Evolutionary conservation across 2,329 filamentous ascomycete genomes (phyloP).

Genomic region (Eurotiales sp.): DNA sequence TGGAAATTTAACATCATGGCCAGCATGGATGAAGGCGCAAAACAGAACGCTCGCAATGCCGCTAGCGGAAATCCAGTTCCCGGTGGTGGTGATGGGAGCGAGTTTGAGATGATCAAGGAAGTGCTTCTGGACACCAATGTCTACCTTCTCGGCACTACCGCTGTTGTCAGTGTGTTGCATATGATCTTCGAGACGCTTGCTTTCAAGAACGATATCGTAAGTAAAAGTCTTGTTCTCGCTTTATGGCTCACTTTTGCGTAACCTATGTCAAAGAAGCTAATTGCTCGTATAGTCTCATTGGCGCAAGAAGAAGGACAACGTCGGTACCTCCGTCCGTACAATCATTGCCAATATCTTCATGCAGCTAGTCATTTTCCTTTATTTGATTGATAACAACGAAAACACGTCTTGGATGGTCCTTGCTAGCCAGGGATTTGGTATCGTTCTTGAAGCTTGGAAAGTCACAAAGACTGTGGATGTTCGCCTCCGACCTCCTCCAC

Average conservation of each 20-base stretch:
- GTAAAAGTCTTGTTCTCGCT: slow-evolving; percentile 16
- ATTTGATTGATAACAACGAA: slow-evolving; percentile 94
- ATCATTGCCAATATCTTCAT: slow-evolving; percentile 98
- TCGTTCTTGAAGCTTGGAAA: slow-evolving; percentile 82
- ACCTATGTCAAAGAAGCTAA: slow-evolving; percentile 12
- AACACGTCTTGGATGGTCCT: slow-evolving; percentile 99
- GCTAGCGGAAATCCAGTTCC: slow-evolving; percentile 68
- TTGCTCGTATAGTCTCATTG: slow-evolving; percentile 63
- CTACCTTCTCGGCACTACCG: slow-evolving; percentile 80
- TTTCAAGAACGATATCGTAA: slow-evolving; percentile 89
- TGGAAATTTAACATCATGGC: slow-evolving; percentile 91
- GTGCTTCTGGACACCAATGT: slow-evolving; percentile 91
- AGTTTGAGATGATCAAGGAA: slow-evolving; percentile 97
- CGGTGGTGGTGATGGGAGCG: slow-evolving; percentile 80
- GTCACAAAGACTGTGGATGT: slow-evolving; percentile 94
- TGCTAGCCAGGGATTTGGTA: slow-evolving; percentile 83
- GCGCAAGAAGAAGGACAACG: slow-evolving; percentile 99
- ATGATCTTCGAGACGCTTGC: slow-evolving; percentile 94
- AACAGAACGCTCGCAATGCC: slow-evolving; percentile 73
- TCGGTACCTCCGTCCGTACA: slow-evolving; percentile 91
- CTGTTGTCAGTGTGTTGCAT: slow-evolving; percentile 80
- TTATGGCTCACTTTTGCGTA: background rate
- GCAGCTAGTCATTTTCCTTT: slow-evolving; percentile 93
- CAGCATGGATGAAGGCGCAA: slow-evolving; percentile 80
- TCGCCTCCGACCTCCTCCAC: slow-evolving; percentile 65